A percentile compares a stretch with the other conserved stretches of the same genome.
These are phyloP conservation scores for Alloascoidea africana DNA, from an alignment of 805 yeast species.

Conservation along the genomic window DNA sequence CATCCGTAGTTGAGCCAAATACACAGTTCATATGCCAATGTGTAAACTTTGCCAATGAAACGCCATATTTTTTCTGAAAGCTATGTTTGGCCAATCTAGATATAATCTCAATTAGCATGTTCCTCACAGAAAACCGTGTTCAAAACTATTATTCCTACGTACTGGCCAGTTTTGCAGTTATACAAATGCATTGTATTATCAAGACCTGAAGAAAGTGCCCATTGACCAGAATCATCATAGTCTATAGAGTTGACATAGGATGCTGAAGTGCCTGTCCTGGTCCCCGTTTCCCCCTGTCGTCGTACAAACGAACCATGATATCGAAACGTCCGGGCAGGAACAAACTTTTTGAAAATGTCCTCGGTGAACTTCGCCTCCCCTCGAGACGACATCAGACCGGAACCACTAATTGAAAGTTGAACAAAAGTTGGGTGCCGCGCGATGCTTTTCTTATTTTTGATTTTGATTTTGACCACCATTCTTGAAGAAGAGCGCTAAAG, in stretches of 20 bases:
- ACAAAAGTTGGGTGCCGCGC: too few relatives aligned
- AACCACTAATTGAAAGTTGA: too few relatives aligned
- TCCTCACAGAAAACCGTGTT: neutral
- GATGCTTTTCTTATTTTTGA: too few relatives aligned
- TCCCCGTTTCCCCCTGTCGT: conserved; percentile 13
- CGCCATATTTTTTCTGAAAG: conserved; percentile 83
- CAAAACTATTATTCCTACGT: conserved; percentile 13
- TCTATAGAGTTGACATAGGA: conserved; percentile 27
- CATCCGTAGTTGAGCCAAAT: conserved; percentile 73
- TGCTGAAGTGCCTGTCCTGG: conserved; percentile 4
- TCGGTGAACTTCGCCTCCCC: conserved; percentile 14
- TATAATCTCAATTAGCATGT: neutral
- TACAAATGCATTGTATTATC: conserved; percentile 78
- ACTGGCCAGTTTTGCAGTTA: conserved; percentile 56
- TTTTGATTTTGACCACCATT: too few relatives aligned
- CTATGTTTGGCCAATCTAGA: conserved; percentile 34
- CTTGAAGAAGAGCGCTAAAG: too few relatives aligned
- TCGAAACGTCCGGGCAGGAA: conserved; percentile 33
- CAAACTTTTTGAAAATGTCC: conserved; percentile 15
- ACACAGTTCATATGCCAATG: conserved; percentile 59
- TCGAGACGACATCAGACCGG: too few relatives aligned
- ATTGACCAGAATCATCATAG: conserved; percentile 76
- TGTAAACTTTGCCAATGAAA: conserved; percentile 73
- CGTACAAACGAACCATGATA: too few relatives aligned
- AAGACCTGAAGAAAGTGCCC: conserved; percentile 56